phyloP scores from a whole-genome alignment of 768 basidiomycete species.

The Naganishia kalamii region DNA sequence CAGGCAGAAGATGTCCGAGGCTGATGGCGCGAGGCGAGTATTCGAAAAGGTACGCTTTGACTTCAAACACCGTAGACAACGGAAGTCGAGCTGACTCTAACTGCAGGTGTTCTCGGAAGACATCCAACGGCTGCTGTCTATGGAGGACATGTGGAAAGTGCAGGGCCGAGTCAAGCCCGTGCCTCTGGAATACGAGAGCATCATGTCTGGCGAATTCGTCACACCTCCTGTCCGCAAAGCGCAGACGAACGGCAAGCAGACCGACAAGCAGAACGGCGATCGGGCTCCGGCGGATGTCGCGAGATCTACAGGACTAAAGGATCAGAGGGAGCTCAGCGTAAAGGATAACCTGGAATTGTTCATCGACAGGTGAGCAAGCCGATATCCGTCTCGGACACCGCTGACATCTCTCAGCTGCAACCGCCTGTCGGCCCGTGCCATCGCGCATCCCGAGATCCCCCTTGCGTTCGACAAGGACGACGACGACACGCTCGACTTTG shows the following conservation, averaged over 20 bases:
- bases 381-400: background rate
- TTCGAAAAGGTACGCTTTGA: slow-evolving; percentile 86
- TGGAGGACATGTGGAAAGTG: slow-evolving; percentile 93
- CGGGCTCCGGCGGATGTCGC: slow-evolving; percentile 28
- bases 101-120: slow-evolving; percentile 78
- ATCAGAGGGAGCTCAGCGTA: slow-evolving; percentile 70
- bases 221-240: slow-evolving; percentile 12
- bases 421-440: slow-evolving; percentile 64
- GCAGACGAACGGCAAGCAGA: slow-evolving; percentile 18
- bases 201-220: slow-evolving; percentile 60
- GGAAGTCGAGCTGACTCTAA: background rate
- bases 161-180: slow-evolving; percentile 70
- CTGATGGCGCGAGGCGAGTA: slow-evolving; percentile 60
- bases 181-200: slow-evolving; percentile 72
- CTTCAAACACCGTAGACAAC: too few species aligned
- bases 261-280: slow-evolving; percentile 34
- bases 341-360: slow-evolving; percentile 79
- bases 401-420: slow-evolving; percentile 59
- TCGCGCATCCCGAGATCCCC: slow-evolving; percentile 47
- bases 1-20: slow-evolving; percentile 57
- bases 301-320: slow-evolving; percentile 54
- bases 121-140: slow-evolving; percentile 77
- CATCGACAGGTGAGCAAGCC: slow-evolving; percentile 61
- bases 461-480: slow-evolving; percentile 95
- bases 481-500: slow-evolving; percentile 92